Conservation (phyloP, 768 basidiomycete species). For the Russula emetica region DNA sequence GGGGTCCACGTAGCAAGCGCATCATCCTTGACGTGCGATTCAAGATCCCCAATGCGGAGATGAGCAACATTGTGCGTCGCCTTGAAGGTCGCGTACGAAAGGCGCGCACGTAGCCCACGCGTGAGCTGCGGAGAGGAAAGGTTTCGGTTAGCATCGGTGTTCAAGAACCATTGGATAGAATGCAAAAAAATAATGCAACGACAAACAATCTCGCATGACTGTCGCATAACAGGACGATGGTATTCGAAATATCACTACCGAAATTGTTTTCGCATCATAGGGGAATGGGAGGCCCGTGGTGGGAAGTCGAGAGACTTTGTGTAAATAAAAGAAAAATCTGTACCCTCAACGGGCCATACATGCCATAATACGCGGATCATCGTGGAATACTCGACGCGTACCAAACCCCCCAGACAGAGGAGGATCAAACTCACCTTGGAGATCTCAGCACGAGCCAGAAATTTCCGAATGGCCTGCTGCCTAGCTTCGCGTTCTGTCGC, state of each 20-base stretch:
- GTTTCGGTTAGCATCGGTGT: constrained; percentile 28
- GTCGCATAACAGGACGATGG: neutral
- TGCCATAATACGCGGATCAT: constrained; percentile 20
- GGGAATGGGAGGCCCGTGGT: neutral
- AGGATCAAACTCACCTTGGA: constrained; percentile 60
- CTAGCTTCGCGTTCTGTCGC: constrained; percentile 53
- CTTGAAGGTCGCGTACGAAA: constrained; percentile 83
- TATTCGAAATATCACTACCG: constrained; percentile 3
- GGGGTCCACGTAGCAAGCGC: constrained; percentile 31
- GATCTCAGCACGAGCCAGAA: constrained; percentile 73
- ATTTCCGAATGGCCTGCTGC: constrained; percentile 67
- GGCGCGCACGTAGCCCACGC: constrained; percentile 71
- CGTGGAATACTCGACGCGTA: constrained; percentile 25
- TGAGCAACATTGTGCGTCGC: constrained; percentile 68
- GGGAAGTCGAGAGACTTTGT: neutral
- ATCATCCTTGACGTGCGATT: constrained; percentile 51
- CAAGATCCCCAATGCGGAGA: constrained; percentile 64
- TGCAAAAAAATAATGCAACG: neutral
- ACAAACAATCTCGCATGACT: constrained; percentile 8
- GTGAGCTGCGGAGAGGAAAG: constrained; percentile 54
- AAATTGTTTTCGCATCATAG: neutral
- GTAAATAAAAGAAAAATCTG: neutral
- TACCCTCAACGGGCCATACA: neutral
- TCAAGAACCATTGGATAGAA: neutral
- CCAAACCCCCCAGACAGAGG: constrained; percentile 16